Evolutionary conservation across 306 rosid species (phyloP).

Genomic region (peach (Prunus persica)): Prunus_persica_NCBIv2 NC_034013.1:15566001-15566500

Average conservation of each 20-base stretch:
- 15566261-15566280: constrained; percentile 55
- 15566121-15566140: constrained; percentile 38
- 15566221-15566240: constrained; percentile 28
- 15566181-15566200: constrained; percentile 21
- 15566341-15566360: constrained; percentile 52
- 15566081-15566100: constrained; percentile 39
- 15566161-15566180: constrained; percentile 7
- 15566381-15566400: constrained; percentile 44
- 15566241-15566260: constrained; percentile 35
- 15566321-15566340: constrained; percentile 53
- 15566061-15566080: constrained; percentile 36
- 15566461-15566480: constrained; percentile 52
- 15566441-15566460: constrained; percentile 74
- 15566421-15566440: constrained; percentile 65
- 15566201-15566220: constrained; percentile 18
- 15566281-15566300: constrained; percentile 50
- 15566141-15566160: constrained; percentile 27
- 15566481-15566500: constrained; percentile 53
- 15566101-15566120: constrained; percentile 26
- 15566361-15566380: constrained; percentile 55
- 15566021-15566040: constrained; percentile 57
- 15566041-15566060: constrained; percentile 43
- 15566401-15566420: constrained; percentile 70
- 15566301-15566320: constrained; percentile 64
- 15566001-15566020: constrained; percentile 44